Evolutionary conservation across 768 basidiomycete genomes (phyloP), one percentile per base, ranked within the genome.

Genomic region (Amanita phalloides): DNA sequence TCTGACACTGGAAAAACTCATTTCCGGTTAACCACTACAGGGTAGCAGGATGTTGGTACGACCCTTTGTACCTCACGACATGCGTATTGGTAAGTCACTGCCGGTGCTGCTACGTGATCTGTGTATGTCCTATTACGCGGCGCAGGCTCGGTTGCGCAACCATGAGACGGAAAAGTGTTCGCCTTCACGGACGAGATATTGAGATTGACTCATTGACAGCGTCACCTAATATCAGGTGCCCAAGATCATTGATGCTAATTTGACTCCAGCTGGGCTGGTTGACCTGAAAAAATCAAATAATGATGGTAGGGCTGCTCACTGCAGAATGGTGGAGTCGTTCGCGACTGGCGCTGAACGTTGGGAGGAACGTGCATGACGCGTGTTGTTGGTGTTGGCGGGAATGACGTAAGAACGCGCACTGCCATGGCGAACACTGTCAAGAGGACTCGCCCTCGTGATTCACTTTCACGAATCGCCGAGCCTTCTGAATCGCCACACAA

Each of bases 401-500:
- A 44, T 44, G 42, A 44, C 44, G 25, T 28, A 28, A 45, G 10
- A 5, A 45, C 32, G 35, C 46, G 35, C 33, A 17, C 17, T 38
- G 10, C 35, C 17, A 39, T 28, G 48, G 25, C 35, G 8, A 36
- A 47, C 23, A 21, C 6, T 21, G 30, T 32, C 46, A 48, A 48
- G 23, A 37, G 48, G 35, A 11, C 48, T 48, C 36, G 33, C 20
- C 25, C 47, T 25, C 23, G 36, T 2, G 17, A 17, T 17, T 17
- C 17, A 17, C 17, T 17, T 17, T 17, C 17, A 17, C 17, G 17
- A 17, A 17, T 17, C 3, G 8, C 47, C 11, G 47, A 36, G 23
- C 35, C 33, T n/a, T 38, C 26, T 9, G 49, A 50, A 50, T 42
- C 49, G 3, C n/a, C 38, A n/a, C 49, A 23, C 23, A 50, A 50